These are phyloP conservation scores for Penicillium griseofulvum DNA, from an alignment of 2,329 filamentous ascomycete genomes.

Conservation along the genomic window DNA sequence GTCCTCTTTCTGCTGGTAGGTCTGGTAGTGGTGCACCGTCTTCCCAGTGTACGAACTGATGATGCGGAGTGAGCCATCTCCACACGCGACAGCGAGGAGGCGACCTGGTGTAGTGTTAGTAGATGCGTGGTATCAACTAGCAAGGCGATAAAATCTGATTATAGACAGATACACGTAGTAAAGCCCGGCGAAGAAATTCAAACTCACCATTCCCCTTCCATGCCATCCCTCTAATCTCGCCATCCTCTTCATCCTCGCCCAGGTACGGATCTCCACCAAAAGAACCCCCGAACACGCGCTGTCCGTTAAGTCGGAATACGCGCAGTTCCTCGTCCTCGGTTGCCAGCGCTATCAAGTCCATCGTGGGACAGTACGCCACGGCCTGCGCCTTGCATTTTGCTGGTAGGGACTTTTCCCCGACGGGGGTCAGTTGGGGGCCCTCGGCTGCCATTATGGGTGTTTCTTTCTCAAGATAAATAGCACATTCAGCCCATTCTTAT, in stretches of 20 bases:
- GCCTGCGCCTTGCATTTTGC: conserved; percentile 47
- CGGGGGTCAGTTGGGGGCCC: conserved; percentile 37
- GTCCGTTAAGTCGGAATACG: conserved; percentile 75
- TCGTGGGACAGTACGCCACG: conserved; percentile 75
- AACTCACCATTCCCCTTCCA: conserved; percentile 68
- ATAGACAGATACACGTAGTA: not conserved
- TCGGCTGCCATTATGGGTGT: conserved; percentile 24
- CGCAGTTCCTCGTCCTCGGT: conserved; percentile 66
- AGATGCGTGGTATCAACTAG: not conserved
- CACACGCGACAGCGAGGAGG: conserved; percentile 79
- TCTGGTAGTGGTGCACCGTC: conserved; percentile 67
- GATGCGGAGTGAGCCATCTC: conserved; percentile 72
- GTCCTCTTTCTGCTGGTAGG: conserved; percentile 20
- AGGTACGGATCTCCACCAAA: conserved; percentile 40
- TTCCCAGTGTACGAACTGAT: conserved; percentile 79
- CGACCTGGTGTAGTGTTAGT: conserved; percentile 43
- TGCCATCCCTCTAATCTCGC: conserved; percentile 47
- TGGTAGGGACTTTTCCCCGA: conserved; percentile 42
- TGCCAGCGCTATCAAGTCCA: conserved; percentile 76
- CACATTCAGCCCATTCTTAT: conserved; percentile 27
- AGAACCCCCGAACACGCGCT: conserved; percentile 59
- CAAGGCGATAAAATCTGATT: not conserved
- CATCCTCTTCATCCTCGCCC: conserved; percentile 43
- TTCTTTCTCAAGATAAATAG: not conserved
- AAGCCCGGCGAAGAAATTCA: not conserved